Conservation (phyloP, 2,329 filamentous ascomycete genomes). For the Xylariales sp. region DNA sequence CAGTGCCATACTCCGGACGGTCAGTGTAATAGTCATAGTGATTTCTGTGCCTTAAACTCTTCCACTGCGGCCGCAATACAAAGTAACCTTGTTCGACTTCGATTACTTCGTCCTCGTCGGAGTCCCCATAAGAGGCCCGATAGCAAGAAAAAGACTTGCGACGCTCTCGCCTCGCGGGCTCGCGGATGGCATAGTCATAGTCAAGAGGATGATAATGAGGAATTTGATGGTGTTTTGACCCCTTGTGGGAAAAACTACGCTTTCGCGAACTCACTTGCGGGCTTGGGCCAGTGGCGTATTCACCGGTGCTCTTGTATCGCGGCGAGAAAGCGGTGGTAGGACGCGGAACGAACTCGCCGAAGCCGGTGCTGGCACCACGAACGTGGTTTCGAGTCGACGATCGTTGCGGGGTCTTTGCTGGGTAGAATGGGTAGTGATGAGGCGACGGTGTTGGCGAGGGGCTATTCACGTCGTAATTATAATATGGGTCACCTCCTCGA, state of each 20-base stretch:
- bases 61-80: constrained; percentile 63
- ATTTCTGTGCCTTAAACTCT: constrained; percentile 52
- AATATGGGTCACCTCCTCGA: constrained; percentile 56
- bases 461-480: constrained; percentile 64
- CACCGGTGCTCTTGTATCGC: constrained; percentile 70
- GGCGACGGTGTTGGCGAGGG: constrained; percentile 69
- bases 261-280: constrained; percentile 70
- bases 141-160: constrained; percentile 69
- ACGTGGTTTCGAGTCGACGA: constrained; percentile 66
- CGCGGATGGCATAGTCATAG: constrained; percentile 44
- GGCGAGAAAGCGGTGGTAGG: constrained; percentile 66
- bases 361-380: constrained; percentile 58
- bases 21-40: constrained; percentile 55
- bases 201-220: constrained; percentile 29
- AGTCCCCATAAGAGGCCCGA: constrained; percentile 71
- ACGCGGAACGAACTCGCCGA: constrained; percentile 53
- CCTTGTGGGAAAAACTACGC: constrained; percentile 52
- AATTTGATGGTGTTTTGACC: constrained; percentile 52
- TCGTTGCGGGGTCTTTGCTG: constrained; percentile 60
- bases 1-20: constrained; percentile 68
- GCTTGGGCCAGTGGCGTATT: constrained; percentile 67
- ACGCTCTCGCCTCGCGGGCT: constrained; percentile 61
- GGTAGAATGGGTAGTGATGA: constrained; percentile 62
- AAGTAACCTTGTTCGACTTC: constrained; percentile 63
- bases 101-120: constrained; percentile 72